phyloP scores from a whole-genome alignment of 2,329 filamentous ascomycete genomes.

The Cladobotryum protrusum region DNA sequence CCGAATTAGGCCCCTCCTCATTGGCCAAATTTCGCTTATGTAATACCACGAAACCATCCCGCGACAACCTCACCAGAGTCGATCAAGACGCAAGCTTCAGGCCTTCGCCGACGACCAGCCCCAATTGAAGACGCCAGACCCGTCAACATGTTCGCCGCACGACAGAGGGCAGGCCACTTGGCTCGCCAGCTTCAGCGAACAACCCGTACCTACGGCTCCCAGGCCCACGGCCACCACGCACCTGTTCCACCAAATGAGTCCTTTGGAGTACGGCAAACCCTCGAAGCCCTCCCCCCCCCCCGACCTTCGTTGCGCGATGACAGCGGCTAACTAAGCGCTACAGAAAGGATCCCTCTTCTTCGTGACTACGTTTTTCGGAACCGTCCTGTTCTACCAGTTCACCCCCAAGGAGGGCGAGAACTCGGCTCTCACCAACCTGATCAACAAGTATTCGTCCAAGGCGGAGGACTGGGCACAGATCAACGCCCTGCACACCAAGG shows the following conservation, averaged over 20 bases:
- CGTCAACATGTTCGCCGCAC: slow-evolving; percentile 36
- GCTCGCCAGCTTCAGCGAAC: slow-evolving; percentile 32
- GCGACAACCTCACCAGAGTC: slow-evolving; percentile 16
- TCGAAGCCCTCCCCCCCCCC: background rate
- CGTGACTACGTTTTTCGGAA: slow-evolving; percentile 38
- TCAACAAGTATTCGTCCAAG: slow-evolving; percentile 42
- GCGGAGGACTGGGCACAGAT: slow-evolving; percentile 45
- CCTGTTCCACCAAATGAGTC: slow-evolving; percentile 45
- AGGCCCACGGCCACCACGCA: slow-evolving; percentile 43
- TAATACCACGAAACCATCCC: slow-evolving; percentile 9
- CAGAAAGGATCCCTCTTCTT: slow-evolving; percentile 45
- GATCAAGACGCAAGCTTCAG: slow-evolving; percentile 11
- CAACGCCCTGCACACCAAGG: slow-evolving; percentile 46
- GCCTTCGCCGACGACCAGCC: slow-evolving; percentile 19
- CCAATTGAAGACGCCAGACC: slow-evolving; percentile 28
- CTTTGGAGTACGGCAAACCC: slow-evolving; percentile 45
- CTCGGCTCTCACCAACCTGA: slow-evolving; percentile 39
- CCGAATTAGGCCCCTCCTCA: background rate
- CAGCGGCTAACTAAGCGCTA: slow-evolving; percentile 4
- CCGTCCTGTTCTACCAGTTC: slow-evolving; percentile 42
- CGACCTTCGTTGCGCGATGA: slow-evolving; percentile 1
- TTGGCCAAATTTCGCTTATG: slow-evolving; percentile 6
- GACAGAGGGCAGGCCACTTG: slow-evolving; percentile 37
- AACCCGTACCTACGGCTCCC: slow-evolving; percentile 49
- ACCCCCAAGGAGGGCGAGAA: slow-evolving; percentile 46